Conservation (phyloP, 495 filamentous ascomycete genomes). For the Gamarada debralockiae region DNA sequence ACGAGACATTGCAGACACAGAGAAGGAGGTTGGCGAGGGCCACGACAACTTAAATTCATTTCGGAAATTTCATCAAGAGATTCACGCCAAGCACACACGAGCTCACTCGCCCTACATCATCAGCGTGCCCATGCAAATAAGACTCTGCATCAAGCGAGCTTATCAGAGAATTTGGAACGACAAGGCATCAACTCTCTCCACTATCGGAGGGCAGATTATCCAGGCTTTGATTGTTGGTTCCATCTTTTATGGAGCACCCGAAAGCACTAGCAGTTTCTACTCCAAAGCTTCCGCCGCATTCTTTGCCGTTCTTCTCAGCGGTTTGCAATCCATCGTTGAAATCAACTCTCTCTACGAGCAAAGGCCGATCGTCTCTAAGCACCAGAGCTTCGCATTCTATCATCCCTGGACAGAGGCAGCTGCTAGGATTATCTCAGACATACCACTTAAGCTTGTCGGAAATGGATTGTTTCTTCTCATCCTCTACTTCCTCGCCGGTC, state of each 20-base stretch:
- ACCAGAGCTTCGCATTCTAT: slow-evolving; percentile 60
- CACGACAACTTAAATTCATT: too few species aligned
- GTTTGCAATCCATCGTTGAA: slow-evolving; percentile 52
- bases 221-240: slow-evolving; percentile 41
- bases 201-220: slow-evolving; percentile 66
- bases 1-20: too few species aligned
- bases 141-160: slow-evolving; percentile 52
- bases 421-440: slow-evolving; percentile 54
- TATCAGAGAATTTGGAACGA: slow-evolving; percentile 70
- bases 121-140: slow-evolving; percentile 53
- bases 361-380: slow-evolving; percentile 65
- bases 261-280: slow-evolving; percentile 37
- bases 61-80: too few species aligned
- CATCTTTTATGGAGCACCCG: slow-evolving; percentile 42
- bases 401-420: slow-evolving; percentile 57
- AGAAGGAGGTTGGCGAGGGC: too few species aligned
- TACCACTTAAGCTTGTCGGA: slow-evolving; percentile 53
- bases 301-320: slow-evolving; percentile 53
- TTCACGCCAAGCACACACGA: too few species aligned
- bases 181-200: slow-evolving; percentile 63
- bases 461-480: slow-evolving; percentile 38
- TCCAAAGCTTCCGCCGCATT: slow-evolving; percentile 54
- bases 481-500: slow-evolving; percentile 71
- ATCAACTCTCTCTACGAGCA: slow-evolving; percentile 59
- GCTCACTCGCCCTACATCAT: slow-evolving; percentile 59